Evolutionary conservation across 805 yeast species (phyloP).

Genomic region (Wickerhamiella shivajii): DNA sequence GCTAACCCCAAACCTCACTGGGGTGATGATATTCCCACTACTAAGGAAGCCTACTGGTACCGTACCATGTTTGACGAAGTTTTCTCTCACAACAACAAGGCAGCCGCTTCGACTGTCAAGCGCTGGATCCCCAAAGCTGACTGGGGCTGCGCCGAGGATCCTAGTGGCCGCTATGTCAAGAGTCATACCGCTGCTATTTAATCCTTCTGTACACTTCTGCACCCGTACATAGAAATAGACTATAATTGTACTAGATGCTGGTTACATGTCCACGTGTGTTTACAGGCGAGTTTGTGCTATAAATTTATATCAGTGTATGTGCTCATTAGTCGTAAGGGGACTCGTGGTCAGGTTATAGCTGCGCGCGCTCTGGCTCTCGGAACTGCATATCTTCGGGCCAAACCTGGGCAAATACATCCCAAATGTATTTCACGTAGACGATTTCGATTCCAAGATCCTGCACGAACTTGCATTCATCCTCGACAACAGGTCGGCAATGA

Average conservation of each 20-base stretch:
- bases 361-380: slow-evolving; percentile 9
- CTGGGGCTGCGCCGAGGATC: slow-evolving; percentile 99
- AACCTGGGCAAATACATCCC: slow-evolving; percentile 58
- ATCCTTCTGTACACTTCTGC: too few relatives aligned
- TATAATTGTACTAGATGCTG: too few relatives aligned
- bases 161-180: slow-evolving; percentile 93
- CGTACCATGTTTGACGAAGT: slow-evolving; percentile 89
- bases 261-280: too few relatives aligned
- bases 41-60: slow-evolving; percentile 99
- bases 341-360: background rate
- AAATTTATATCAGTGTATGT: too few relatives aligned
- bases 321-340: too few relatives aligned
- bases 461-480: slow-evolving; percentile 31
- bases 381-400: slow-evolving; percentile 33
- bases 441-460: slow-evolving; percentile 45
- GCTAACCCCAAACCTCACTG: slow-evolving; percentile 87
- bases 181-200: slow-evolving; percentile 62
- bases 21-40: slow-evolving; percentile 90
- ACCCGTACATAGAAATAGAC: too few relatives aligned
- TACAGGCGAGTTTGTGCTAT: too few relatives aligned
- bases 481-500: slow-evolving; percentile 53
- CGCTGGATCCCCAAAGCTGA: slow-evolving; percentile 99
- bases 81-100: slow-evolving; percentile 71
- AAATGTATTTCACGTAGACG: slow-evolving; percentile 56
- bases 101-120: slow-evolving; percentile 94